Evolutionary conservation across 164 flowering plant species (phyloP).

Genomic region (Tinospora cordifolia): DNA sequence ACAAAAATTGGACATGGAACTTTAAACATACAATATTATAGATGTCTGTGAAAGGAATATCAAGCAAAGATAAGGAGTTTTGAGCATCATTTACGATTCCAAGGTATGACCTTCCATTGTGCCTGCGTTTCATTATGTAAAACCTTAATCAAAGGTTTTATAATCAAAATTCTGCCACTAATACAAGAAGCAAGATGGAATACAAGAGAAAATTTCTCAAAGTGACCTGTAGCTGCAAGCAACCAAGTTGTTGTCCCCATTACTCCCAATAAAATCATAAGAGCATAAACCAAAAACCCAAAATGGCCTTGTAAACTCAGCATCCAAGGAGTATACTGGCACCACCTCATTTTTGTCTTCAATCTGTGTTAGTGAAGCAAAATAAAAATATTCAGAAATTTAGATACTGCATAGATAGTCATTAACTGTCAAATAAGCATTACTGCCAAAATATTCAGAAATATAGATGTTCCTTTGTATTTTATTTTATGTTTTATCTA

Average conservation of each 20-base stretch:
- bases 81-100: constrained; percentile 56
- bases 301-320: constrained; percentile 80
- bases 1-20: constrained; percentile 6
- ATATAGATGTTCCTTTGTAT: no score
- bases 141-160: background rate
- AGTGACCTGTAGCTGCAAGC: constrained; percentile 81
- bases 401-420: background rate
- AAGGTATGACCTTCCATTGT: constrained; percentile 77
- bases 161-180: background rate
- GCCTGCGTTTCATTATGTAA: constrained; percentile 42
- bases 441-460: no score
- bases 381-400: constrained; percentile 3
- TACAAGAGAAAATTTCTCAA: constrained; percentile 6
- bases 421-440: background rate
- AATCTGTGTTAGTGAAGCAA: constrained; percentile 32
- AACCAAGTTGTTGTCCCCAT: constrained; percentile 36
- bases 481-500: no score
- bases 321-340: constrained; percentile 57
- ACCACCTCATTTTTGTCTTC: constrained; percentile 57
- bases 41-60: constrained; percentile 79
- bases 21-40: constrained; percentile 49
- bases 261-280: constrained; percentile 53
- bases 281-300: constrained; percentile 90
- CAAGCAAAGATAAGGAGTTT: constrained; percentile 40
- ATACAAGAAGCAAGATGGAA: background rate